These are phyloP conservation scores for Oemleria cerasiformis DNA, from an alignment of 306 rosid genomes.

Conservation along the genomic window DNA sequence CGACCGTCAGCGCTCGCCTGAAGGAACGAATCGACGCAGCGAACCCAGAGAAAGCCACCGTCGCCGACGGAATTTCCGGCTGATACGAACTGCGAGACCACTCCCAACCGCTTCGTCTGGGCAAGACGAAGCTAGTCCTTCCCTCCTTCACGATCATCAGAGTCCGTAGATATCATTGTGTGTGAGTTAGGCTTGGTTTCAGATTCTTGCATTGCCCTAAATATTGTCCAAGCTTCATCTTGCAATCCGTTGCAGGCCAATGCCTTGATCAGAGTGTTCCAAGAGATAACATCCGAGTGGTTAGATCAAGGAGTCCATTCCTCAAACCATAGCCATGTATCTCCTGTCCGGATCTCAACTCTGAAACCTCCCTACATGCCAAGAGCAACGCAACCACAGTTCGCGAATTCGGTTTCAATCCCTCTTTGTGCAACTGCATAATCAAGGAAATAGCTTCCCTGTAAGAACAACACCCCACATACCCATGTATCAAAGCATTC, in stretches of 20 bases:
- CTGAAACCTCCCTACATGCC: slow-evolving; percentile 34
- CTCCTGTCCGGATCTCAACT: slow-evolving; percentile 36
- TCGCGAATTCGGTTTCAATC: slow-evolving; percentile 36
- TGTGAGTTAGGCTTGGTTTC: slow-evolving; percentile 33
- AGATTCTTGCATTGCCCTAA: slow-evolving; percentile 27
- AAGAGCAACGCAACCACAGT: slow-evolving; percentile 42
- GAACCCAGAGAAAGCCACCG: too few species aligned
- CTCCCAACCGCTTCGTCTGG: too few species aligned
- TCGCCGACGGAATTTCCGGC: too few species aligned
- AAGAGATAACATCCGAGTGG: slow-evolving; percentile 34
- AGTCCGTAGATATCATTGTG: slow-evolving; percentile 41
- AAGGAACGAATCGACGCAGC: too few species aligned
- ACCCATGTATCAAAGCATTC: slow-evolving; percentile 47
- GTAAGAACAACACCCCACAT: slow-evolving; percentile 30
- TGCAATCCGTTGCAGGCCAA: slow-evolving; percentile 31
- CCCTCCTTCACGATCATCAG: too few species aligned
- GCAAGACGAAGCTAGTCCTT: too few species aligned
- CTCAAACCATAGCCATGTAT: slow-evolving; percentile 44
- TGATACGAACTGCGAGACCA: too few species aligned
- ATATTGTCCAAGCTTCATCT: slow-evolving; percentile 31
- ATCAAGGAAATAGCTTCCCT: slow-evolving; percentile 33
- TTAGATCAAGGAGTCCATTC: slow-evolving; percentile 36
- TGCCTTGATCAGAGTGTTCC: slow-evolving; percentile 41
- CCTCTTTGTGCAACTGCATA: slow-evolving; percentile 34
- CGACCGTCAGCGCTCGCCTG: too few species aligned